phyloP scores from a whole-genome alignment of 1,284 basidiomycete genomes.

The Ceratobasidium sp. region DNA sequence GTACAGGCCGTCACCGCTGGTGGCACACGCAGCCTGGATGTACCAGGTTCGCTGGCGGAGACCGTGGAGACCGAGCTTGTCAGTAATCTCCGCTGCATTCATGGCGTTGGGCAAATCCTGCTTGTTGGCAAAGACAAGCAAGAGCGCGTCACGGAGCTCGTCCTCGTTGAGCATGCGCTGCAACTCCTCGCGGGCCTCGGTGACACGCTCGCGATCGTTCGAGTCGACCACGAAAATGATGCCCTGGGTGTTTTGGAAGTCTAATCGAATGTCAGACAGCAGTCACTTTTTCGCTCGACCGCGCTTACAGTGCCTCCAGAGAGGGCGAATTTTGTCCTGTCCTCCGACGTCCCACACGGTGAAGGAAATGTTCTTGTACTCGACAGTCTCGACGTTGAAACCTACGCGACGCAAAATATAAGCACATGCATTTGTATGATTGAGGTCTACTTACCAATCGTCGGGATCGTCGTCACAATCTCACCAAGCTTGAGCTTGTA shows the following conservation, averaged over 20 bases:
- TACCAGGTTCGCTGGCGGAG: slow-evolving; percentile 98
- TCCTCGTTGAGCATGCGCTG: slow-evolving; percentile 99
- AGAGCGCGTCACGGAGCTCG: slow-evolving; percentile 96
- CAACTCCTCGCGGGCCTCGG: slow-evolving; percentile 98
- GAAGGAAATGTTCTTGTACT: slow-evolving; percentile 92
- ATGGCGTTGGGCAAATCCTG: slow-evolving; percentile 99
- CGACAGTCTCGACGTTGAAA: slow-evolving; percentile 97
- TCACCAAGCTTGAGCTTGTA: slow-evolving; percentile 99
- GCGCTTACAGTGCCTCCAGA: slow-evolving; percentile 98
- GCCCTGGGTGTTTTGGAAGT: slow-evolving; percentile 99
- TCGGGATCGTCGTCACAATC: slow-evolving; percentile 99
- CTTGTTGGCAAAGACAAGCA: slow-evolving; percentile 99
- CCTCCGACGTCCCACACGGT: slow-evolving; percentile 92
- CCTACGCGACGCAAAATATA: slow-evolving; percentile 56
- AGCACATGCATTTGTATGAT: slow-evolving; percentile 44
- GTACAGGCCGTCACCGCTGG: slow-evolving; percentile 98
- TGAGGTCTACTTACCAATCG: slow-evolving; percentile 75
- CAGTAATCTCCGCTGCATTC: slow-evolving; percentile 99
- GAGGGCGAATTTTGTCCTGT: slow-evolving; percentile 84
- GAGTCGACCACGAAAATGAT: slow-evolving; percentile 99
- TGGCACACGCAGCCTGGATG: slow-evolving; percentile 99
- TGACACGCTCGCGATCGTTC: slow-evolving; percentile 99
- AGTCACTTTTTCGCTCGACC: neutral
- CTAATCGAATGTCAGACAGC: slow-evolving; percentile 53
- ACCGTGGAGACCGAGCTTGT: slow-evolving; percentile 98